Percentiles rank a stretch among this genome's conserved stretches.
Conservation (phyloP, 495 filamentous ascomycete genomes). For the Parathielavia hyrcaniae region DNA sequence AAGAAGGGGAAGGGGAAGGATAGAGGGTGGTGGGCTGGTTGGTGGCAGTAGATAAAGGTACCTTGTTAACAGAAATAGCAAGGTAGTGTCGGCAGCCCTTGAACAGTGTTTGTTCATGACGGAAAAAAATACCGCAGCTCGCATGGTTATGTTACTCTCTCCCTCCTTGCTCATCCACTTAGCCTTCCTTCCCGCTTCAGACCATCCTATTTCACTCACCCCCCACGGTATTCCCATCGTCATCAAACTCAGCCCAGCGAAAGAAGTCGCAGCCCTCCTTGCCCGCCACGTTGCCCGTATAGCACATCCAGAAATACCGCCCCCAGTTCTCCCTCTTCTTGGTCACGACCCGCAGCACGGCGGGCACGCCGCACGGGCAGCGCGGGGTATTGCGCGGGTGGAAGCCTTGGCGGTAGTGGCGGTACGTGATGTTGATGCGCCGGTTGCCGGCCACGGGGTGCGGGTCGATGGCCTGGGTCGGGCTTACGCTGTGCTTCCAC, state of each 20-base stretch:
- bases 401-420: slow-evolving; percentile 69
- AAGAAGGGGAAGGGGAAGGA: slow-evolving; percentile 17
- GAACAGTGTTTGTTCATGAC: too few species aligned
- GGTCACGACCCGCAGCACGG: slow-evolving; percentile 73
- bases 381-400: slow-evolving; percentile 63
- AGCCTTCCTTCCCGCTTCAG: neutral
- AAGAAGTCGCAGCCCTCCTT: slow-evolving; percentile 77
- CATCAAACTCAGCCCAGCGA: slow-evolving; percentile 83
- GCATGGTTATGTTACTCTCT: too few species aligned
- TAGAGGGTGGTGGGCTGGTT: slow-evolving; percentile 21
- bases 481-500: slow-evolving; percentile 74
- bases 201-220: neutral
- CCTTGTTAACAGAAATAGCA: too few species aligned
- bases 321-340: slow-evolving; percentile 66
- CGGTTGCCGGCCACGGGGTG: slow-evolving; percentile 74
- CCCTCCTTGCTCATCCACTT: neutral
- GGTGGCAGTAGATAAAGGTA: slow-evolving; percentile 23
- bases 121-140: too few species aligned
- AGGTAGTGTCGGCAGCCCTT: too few species aligned
- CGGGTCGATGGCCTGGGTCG: slow-evolving; percentile 65
- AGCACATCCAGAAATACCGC: slow-evolving; percentile 92
- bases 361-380: slow-evolving; percentile 61
- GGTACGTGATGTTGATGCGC: slow-evolving; percentile 91
- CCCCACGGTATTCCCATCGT: slow-evolving; percentile 77
- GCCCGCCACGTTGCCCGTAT: slow-evolving; percentile 66